Base-by-base conservation (phyloP, 2,329 filamentous ascomycete species). In the Sporothrix sp. region DNA sequence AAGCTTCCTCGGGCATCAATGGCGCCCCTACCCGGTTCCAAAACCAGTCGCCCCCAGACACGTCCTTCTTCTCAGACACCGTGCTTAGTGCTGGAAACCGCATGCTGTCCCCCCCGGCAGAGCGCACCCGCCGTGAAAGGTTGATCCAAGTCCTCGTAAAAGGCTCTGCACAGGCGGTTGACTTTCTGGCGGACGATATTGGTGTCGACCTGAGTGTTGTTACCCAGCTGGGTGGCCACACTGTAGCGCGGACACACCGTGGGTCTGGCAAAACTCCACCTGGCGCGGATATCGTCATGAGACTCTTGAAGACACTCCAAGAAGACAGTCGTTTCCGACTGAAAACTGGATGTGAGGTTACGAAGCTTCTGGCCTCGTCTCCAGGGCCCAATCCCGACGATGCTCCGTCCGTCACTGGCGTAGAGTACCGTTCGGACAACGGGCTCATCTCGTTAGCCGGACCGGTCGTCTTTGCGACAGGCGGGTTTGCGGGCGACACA, bases 191-290 rank as follows among this genome's bases (percentile, higher is more conserved):
- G 75, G 93, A 97, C 75, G 87, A 95, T 56, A 97, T 97, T 78
- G 93, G 95, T 75, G 82, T 98, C 56, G 93, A 98, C 64, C 75
- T 98, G 62, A 97, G 91, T 23, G 85, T 98, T 51, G 91, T 98
- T 61, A 97, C 93, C 55, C 91, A 93, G 63, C 78, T 98, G 62
- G 93, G 91, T 2, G 68, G 74, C 1, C 93, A 98, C 80, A 95
- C 90, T 54, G 84, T 93, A 66, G 90, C 91, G 64, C 85, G 93
- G 72, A 98, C 93, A 52, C 93, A 98, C 76, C 85, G 93, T 80
- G 93, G 93, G 55, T 91, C 97, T 72, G 93, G 97, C 79, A 91
- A 91, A 72, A 97, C 97, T 72, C 97, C 97, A 76, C 93, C 93
- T 55, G 93, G 93, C 65, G 97, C 97, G 89, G 93, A 93, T 73